A percentile compares a stretch with the other conserved stretches of the same genome.
Evolutionary conservation across 345 rosid species (phyloP).

Genomic region (Noccaea caerulescens): DNA sequence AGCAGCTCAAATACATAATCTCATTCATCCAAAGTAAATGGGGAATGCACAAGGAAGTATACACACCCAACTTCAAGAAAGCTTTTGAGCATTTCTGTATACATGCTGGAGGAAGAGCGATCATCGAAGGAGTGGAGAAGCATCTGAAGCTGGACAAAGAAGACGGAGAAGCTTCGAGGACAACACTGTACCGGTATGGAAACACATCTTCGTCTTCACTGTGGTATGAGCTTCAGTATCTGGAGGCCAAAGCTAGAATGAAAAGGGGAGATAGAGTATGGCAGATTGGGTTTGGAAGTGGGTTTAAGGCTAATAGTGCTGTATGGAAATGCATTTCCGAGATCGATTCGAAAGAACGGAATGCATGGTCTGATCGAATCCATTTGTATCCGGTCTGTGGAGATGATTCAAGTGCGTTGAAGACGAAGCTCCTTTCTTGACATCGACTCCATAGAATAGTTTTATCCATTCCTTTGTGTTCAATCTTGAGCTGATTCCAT

Average conservation of each 20-base stretch:
- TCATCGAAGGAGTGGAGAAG: slow-evolving; percentile 59
- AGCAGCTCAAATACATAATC: slow-evolving; percentile 54
- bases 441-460: slow-evolving; percentile 35
- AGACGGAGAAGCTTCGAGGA: slow-evolving; percentile 70
- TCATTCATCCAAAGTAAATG: slow-evolving; percentile 40
- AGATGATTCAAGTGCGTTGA: slow-evolving; percentile 27
- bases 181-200: slow-evolving; percentile 64
- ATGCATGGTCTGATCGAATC: slow-evolving; percentile 66
- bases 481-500: slow-evolving; percentile 26
- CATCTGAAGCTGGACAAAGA: slow-evolving; percentile 58
- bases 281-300: slow-evolving; percentile 76
- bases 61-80: slow-evolving; percentile 61
- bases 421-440: slow-evolving; percentile 32
- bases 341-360: slow-evolving; percentile 45
- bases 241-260: slow-evolving; percentile 62
- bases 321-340: slow-evolving; percentile 62
- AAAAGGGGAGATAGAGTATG: slow-evolving; percentile 57
- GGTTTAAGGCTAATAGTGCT: slow-evolving; percentile 68
- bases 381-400: slow-evolving; percentile 52
- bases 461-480: slow-evolving; percentile 27
- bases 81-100: slow-evolving; percentile 67
- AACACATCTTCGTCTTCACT: slow-evolving; percentile 71
- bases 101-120: slow-evolving; percentile 65
- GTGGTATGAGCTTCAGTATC: slow-evolving; percentile 75
- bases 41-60: slow-evolving; percentile 36